Base-by-base conservation (phyloP, 768 basidiomycete genomes). In the Chalciporus chontae region DNA sequence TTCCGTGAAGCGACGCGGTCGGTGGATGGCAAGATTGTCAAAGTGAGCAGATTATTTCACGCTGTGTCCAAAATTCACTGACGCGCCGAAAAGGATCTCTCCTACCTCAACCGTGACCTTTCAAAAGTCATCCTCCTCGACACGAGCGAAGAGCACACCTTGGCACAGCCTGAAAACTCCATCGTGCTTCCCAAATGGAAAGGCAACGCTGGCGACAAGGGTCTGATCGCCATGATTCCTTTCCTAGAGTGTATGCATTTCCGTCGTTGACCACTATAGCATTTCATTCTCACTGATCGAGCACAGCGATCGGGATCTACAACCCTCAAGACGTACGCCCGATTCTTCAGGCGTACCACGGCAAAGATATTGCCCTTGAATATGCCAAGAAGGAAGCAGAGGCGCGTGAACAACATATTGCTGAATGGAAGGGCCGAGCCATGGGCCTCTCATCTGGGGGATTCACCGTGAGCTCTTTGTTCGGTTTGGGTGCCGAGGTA, bases 101-200 rank as follows among this genome's bases (percentile, higher is more conserved):
- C 92, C 0, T 97, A 93, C 68, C 79, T 99, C 27, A 97, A 97
- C 69, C 87, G 96, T 42, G 91, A 94, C 65, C 81, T 95, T 6
- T 85, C 85, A 44, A 93, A 91, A 73, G 92, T 94, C 43, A 75
- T 97, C 60, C 63, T 89, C 24, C 78, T 99, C 26, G 96, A 98
- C 65, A 89, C 93, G 0, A 73, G 87, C 55, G 73, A 86, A 6
- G 89, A 92, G 27, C 91, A 93, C 61, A 76, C 80, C 17, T 70
- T 74, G 31, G 77, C 86, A 0, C 89, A 98, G 55, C 92, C 89
- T 4, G 92, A 96, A 60, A 98, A 98, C 59, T 80, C 91, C 0
- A 77, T 97, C 49, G 71, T 91, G 42, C 60, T 98, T 31, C 83
- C 85, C 15, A 84, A 84, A 56, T 99, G 96, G 96, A 80, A 81